Conservation (phyloP, 2,329 filamentous ascomycete species). For the Amphichorda felina region DNA sequence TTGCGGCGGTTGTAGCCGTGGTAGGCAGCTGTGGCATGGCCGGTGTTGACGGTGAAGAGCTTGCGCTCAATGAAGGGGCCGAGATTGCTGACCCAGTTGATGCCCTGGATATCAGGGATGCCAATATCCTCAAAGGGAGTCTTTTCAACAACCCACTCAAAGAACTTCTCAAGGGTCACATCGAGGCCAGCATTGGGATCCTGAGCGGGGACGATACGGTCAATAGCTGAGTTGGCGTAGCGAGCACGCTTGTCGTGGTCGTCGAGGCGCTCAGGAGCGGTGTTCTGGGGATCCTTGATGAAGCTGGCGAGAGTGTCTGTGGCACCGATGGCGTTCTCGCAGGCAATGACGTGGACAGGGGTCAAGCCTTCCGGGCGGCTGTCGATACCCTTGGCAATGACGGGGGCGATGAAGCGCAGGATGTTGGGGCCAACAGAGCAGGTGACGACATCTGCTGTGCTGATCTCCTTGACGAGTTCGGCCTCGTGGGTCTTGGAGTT, state of each 20-base stretch:
- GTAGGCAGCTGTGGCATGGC: conserved; percentile 92
- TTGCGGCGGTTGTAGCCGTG: conserved; percentile 82
- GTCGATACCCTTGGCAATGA: conserved; percentile 90
- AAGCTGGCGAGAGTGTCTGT: conserved; percentile 76
- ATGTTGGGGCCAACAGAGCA: conserved; percentile 96
- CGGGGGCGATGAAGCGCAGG: conserved; percentile 89
- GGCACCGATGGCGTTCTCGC: conserved; percentile 94
- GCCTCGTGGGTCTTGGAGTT: conserved; percentile 82
- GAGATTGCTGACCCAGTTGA: conserved; percentile 88
- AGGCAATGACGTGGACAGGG: conserved; percentile 86
- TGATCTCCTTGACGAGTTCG: conserved; percentile 74
- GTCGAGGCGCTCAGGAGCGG: conserved; percentile 52
- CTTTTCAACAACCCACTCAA: conserved; percentile 93
- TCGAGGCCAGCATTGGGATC: conserved; percentile 68
- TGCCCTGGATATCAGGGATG: conserved; percentile 64
- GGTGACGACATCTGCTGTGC: conserved; percentile 80
- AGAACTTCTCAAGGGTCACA: conserved; percentile 96
- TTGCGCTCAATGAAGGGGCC: conserved; percentile 97
- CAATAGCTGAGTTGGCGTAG: conserved; percentile 96
- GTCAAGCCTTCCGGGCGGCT: conserved; percentile 49
- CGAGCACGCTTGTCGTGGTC: conserved; percentile 64
- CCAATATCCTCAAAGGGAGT: conserved; percentile 64
- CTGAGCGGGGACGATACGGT: conserved; percentile 94
- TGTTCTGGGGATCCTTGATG: conserved; percentile 67
- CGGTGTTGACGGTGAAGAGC: conserved; percentile 98